These are phyloP conservation scores for Tetrapisispora taiwanensis DNA, from an alignment of 805 yeast genomes.

Conservation along the genomic window DNA sequence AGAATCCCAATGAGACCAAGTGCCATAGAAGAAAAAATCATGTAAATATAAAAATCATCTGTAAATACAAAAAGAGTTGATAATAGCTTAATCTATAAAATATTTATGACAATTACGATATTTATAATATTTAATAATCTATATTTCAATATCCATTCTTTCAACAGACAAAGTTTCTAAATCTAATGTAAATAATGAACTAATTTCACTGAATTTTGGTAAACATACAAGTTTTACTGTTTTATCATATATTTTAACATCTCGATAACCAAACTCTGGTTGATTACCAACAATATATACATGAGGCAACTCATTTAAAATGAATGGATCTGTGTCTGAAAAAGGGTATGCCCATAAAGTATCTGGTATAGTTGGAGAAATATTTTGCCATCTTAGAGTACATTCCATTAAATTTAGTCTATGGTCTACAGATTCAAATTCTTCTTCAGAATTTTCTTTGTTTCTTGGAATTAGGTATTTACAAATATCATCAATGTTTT, in stretches of 20 bases:
- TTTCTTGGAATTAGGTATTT: constrained; percentile 47
- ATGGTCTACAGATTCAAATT: constrained; percentile 18
- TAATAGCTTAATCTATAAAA: no score
- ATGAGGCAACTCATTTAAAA: constrained; percentile 72
- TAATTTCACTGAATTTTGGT: constrained; percentile 61
- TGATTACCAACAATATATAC: constrained; percentile 84
- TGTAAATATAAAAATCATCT: neutral
- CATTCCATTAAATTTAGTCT: constrained; percentile 51
- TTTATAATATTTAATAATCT: neutral
- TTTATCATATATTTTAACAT: constrained; percentile 30
- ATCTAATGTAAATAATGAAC: constrained; percentile 55
- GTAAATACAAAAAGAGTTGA: no score
- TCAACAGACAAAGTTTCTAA: constrained; percentile 46
- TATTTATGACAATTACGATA: no score
- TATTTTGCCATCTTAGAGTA: constrained; percentile 72
- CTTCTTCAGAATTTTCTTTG: constrained; percentile 17
- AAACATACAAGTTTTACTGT: constrained; percentile 50
- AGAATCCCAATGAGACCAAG: neutral
- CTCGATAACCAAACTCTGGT: constrained; percentile 42
- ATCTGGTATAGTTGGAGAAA: constrained; percentile 93
- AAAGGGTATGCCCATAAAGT: constrained; percentile 87
- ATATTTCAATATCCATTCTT: constrained; percentile 31
- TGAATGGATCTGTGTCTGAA: constrained; percentile 67
- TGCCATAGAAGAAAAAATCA: neutral
- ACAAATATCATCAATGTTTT: constrained; percentile 66